phyloP scores from a whole-genome alignment of 2,329 filamentous ascomycete species.

The Didymella arachidicola region DNA sequence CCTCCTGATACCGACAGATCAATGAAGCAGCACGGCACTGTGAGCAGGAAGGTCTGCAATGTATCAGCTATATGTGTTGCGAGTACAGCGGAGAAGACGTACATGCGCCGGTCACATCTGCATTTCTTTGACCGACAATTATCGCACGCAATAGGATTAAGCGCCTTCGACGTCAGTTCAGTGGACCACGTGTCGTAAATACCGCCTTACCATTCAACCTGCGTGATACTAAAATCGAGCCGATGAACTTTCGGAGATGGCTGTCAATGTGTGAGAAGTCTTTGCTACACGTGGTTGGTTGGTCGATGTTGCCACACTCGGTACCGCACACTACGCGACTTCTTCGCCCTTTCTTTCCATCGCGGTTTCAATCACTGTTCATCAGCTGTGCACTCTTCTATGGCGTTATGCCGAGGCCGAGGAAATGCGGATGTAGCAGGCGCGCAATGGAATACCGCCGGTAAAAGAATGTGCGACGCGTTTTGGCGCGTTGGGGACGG shows the following conservation, averaged over 20 bases:
- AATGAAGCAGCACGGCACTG: slow-evolving; percentile 29
- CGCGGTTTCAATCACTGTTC: not conserved
- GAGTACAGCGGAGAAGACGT: not conserved
- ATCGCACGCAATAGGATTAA: slow-evolving; percentile 40
- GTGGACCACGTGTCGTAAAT: too few relatives aligned
- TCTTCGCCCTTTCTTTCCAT: not conserved
- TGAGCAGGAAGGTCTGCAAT: slow-evolving; percentile 34
- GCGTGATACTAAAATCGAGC: not conserved
- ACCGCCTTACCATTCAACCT: slow-evolving; percentile 2
- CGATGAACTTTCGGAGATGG: not conserved
- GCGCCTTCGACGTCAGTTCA: slow-evolving; percentile 8
- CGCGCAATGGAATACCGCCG: slow-evolving; percentile 14
- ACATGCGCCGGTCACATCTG: slow-evolving; percentile 40
- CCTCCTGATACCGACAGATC: slow-evolving; percentile 35
- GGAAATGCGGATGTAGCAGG: not conserved
- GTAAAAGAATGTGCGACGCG: slow-evolving; percentile 14
- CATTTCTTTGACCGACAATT: slow-evolving; percentile 39
- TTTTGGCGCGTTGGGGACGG: slow-evolving; percentile 1
- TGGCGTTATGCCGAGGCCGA: not conserved
- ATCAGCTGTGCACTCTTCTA: not conserved
- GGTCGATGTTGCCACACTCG: not conserved
- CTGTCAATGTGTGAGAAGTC: not conserved
- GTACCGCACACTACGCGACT: not conserved
- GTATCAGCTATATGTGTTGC: not conserved
- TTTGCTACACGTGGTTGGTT: slow-evolving; percentile 10